These are phyloP conservation scores for Trichoderma koningiopsis DNA, from an alignment of 2,329 filamentous ascomycete genomes.

Conservation along the genomic window DNA sequence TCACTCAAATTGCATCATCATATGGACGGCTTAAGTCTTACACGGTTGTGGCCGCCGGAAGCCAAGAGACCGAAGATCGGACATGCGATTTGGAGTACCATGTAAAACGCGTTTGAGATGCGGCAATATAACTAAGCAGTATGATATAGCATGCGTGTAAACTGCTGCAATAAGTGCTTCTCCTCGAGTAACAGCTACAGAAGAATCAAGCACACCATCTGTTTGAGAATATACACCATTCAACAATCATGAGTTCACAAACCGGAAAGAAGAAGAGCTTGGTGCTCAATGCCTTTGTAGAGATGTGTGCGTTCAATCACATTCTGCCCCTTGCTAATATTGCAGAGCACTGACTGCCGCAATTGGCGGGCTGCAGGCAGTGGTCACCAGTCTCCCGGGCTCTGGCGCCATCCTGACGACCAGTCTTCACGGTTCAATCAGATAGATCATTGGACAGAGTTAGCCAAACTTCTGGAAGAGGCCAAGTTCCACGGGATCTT, in stretches of 20 bases:
- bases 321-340: background rate
- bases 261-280: slow-evolving; percentile 42
- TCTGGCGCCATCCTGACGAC: slow-evolving; percentile 66
- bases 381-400: slow-evolving; percentile 51
- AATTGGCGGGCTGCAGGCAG: slow-evolving; percentile 34
- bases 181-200: background rate
- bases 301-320: slow-evolving; percentile 39
- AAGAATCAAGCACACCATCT: slow-evolving; percentile 23
- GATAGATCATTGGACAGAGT: slow-evolving; percentile 61
- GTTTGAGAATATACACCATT: slow-evolving; percentile 10
- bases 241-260: slow-evolving; percentile 19
- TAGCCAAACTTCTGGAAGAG: slow-evolving; percentile 60
- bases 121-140: background rate
- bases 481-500: slow-evolving; percentile 32
- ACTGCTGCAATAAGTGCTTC: slow-evolving; percentile 1
- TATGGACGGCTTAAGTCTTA: background rate
- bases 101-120: slow-evolving; percentile 14
- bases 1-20: slow-evolving; percentile 24
- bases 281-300: slow-evolving; percentile 49
- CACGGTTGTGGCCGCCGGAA: background rate
- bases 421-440: slow-evolving; percentile 63
- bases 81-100: background rate
- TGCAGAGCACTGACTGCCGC: background rate
- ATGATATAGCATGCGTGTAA: slow-evolving; percentile 7
- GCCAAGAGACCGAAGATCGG: slow-evolving; percentile 14